A percentile compares a stretch with the other conserved stretches of the same genome.
Evolutionary conservation across 1,284 basidiomycete genomes (phyloP).

Genomic region (Tremellales sp.): DNA sequence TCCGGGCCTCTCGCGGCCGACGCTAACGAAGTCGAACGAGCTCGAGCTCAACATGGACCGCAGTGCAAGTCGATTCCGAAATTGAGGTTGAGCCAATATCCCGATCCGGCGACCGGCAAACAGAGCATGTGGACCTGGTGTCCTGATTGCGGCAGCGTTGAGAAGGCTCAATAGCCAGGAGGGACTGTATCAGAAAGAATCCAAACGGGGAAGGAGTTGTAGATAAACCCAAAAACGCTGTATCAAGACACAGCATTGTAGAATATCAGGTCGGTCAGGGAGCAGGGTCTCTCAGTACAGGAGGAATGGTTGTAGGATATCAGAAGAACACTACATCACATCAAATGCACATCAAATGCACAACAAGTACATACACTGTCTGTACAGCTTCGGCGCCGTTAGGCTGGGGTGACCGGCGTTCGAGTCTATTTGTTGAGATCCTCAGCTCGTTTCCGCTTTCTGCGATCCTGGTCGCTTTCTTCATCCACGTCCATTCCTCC

Average conservation of each 20-base stretch:
- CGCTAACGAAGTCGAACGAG: slow-evolving; percentile 33
- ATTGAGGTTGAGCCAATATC: slow-evolving; percentile 40
- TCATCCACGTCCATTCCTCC: not conserved
- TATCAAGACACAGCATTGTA: no score
- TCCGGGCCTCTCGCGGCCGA: slow-evolving; percentile 18
- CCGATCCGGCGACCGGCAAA: slow-evolving; percentile 39
- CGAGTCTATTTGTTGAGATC: not conserved
- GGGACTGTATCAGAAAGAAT: no score
- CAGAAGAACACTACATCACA: no score
- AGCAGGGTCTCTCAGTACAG: no score
- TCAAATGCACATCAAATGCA: no score
- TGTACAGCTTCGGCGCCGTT: no score
- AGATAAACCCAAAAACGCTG: no score
- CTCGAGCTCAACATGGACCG: slow-evolving; percentile 40
- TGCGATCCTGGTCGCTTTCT: not conserved
- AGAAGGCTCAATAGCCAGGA: slow-evolving; percentile 20
- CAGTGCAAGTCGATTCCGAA: slow-evolving; percentile 45
- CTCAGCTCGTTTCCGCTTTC: slow-evolving; percentile 1
- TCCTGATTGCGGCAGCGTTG: slow-evolving; percentile 41
- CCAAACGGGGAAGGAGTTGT: no score
- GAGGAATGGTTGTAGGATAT: no score
- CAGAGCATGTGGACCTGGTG: slow-evolving; percentile 44
- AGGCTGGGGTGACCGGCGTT: no score
- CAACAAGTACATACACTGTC: no score
- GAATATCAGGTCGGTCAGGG: no score